Conservation (phyloP, 2,329 filamentous ascomycete species). For the Xylaria sp. region DNA sequence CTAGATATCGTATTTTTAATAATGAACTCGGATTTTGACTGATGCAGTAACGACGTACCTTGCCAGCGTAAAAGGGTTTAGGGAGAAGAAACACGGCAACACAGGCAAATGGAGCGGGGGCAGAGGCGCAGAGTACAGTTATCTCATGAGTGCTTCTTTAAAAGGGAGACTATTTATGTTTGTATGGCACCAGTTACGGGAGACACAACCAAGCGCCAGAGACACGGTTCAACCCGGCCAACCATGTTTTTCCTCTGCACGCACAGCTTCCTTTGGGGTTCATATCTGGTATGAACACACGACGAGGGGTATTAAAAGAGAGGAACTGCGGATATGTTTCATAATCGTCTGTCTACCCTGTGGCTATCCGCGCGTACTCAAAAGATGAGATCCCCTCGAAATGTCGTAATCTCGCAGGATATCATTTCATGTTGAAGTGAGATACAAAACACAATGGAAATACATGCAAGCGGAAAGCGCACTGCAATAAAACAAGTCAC, state of each 20-base stretch:
- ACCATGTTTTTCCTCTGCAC: not conserved
- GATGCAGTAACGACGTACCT: not conserved
- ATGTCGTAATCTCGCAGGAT: too few species aligned
- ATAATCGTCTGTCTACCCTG: too few species aligned
- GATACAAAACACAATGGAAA: too few species aligned
- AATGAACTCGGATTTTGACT: constrained; percentile 9
- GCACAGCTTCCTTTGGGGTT: not conserved
- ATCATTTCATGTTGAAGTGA: too few species aligned
- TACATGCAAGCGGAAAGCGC: too few species aligned
- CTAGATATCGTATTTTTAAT: constrained; percentile 28
- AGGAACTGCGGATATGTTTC: too few species aligned
- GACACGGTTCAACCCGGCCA: not conserved
- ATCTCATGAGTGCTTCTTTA: not conserved
- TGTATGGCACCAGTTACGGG: not conserved
- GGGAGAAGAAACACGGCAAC: not conserved
- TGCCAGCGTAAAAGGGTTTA: not conserved
- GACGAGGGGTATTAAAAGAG: too few species aligned
- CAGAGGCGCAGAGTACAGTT: not conserved
- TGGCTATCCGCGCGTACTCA: too few species aligned
- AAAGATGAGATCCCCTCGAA: too few species aligned
- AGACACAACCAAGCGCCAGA: not conserved
- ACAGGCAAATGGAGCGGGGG: not conserved
- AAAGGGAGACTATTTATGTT: not conserved
- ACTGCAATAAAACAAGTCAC: too few species aligned
- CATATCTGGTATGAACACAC: too few species aligned